Evolutionary conservation across 306 rosid genomes (phyloP), one percentile per base, ranked within the genome.

Genomic region (Dalbergia cochinchinensis): DNA sequence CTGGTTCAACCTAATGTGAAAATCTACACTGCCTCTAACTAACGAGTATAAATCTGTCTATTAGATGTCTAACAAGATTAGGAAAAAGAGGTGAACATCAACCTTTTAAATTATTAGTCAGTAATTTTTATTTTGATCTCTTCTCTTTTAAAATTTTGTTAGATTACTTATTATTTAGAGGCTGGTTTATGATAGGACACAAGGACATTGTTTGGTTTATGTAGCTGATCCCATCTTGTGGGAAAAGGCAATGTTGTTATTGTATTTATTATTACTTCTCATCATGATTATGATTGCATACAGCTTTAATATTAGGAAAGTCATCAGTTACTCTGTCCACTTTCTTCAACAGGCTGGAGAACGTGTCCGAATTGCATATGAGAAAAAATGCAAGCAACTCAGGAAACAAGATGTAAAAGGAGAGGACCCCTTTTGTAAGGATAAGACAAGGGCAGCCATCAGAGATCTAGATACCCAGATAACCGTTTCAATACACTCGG

Each of bases 381-480:
- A 93, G 88, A 96, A 96, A 77, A 93, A 93, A 76, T 79, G 89
- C 26, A 84, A 8, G 83, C 97, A 88, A 48, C 92, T 93, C 41
- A 85, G 83, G 83, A 90, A 88, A 90, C 96, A 93, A 77, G 99
- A 91, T 51, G 87, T 80, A 5, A 87, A 86, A 78, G 94, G 93
- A 42, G 91, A 79, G 42, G 94, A 90, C 64, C 89, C 91, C 57
- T 83, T 90, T 82, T 57, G 83, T 3, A 72, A 80, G 20, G 93
- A 91, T 65, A 93, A 88, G 79, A 90, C 94, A 78, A 90, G 90
- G 78, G 80, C 58, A 55, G 65, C 85, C 80, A 86, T 90, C 42
- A 84, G 91, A 91, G 97, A 91, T 85, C 84, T 93, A 64, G 89
- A 90, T 66, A 90, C 94, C 39, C 92, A 86, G 88, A 91, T 91